Evolutionary conservation across 257 asterid genomes (phyloP), one percentile per base, ranked within the genome.

Genomic region (Capsicum chinense): DNA sequence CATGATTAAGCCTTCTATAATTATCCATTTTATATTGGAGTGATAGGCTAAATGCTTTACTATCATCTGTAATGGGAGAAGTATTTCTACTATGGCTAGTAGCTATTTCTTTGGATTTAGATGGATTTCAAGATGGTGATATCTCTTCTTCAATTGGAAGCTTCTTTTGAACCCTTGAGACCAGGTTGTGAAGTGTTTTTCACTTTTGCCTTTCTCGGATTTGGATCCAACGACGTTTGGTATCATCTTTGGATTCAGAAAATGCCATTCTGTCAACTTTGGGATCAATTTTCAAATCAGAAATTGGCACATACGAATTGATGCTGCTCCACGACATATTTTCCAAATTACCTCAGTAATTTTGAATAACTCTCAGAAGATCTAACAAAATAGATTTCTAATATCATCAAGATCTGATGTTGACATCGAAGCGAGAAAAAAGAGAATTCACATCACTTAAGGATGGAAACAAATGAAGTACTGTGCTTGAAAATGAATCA

Each of bases 271-370:
- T 26, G 33, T 26, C 33, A 26, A 26, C 33, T 26, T 26, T 26
- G 33, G 33, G 33, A 26, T 26, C 2, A 26, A 26, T 26, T 26
- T 26, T 26, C 33, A 26, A 26, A 26, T 26, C 1, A 10, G 87
- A 60, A 42, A 90, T 17, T 57, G 85, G 88, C 9, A 67, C 35
- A 74, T 90, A 48, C 97, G 95, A 82, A 86, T 92, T 50, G 97
- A 85, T 37, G 90, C 85, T 60, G 91, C 83, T 67, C 94, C 80
- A 92, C 48, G 99, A 97, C 79, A 91, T 85, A 58, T 86, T 91
- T 79, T 95, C 99, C 92, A 93, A 86, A 81, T 97, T 91, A 85
- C 98, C 99, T 62, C 94, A 94, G 85, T 97, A 98, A 86, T 97
- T 97, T 87, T 94, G 88, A 78, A 97, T 91, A 84, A 97, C 99